These are phyloP conservation scores for Stachybotrys chlorohalonatus DNA, from an alignment of 2,329 filamentous ascomycete genomes.

Conservation along the genomic window DNA sequence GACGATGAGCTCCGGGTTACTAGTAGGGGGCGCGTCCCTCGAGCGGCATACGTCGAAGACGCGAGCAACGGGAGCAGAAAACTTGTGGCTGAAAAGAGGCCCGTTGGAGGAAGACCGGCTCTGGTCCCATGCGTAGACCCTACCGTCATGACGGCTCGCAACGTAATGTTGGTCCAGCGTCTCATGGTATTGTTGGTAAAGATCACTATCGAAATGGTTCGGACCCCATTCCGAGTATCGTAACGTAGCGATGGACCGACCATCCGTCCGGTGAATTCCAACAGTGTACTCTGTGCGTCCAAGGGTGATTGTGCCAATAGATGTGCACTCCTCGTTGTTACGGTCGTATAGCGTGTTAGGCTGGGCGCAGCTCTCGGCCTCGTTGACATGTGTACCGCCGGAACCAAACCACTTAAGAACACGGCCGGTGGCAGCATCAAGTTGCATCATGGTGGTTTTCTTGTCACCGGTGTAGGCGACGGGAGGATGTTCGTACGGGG, in stretches of 20 bases:
- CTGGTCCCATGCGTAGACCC: constrained; percentile 71
- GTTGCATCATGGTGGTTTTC: constrained; percentile 78
- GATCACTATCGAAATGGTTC: constrained; percentile 82
- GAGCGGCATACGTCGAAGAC: constrained; percentile 84
- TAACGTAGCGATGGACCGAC: constrained; percentile 74
- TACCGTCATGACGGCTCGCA: constrained; percentile 77
- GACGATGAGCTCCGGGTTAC: constrained; percentile 68
- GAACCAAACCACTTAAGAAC: constrained; percentile 80
- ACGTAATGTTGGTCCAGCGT: constrained; percentile 86
- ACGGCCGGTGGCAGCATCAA: constrained; percentile 77
- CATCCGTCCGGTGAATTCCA: constrained; percentile 68
- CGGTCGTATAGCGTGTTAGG: constrained; percentile 59
- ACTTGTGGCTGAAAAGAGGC: constrained; percentile 57
- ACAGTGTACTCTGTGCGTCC: constrained; percentile 87
- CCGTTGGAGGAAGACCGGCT: constrained; percentile 40
- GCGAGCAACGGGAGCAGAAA: constrained; percentile 70
- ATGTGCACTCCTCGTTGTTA: constrained; percentile 66
- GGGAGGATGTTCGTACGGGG: constrained; percentile 67
- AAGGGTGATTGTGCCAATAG: constrained; percentile 70
- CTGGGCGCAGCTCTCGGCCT: constrained; percentile 66
- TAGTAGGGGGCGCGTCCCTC: constrained; percentile 49
- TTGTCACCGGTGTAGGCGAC: constrained; percentile 89
- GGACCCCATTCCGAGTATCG: constrained; percentile 92
- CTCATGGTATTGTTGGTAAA: constrained; percentile 70
- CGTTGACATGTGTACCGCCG: constrained; percentile 55